Evolutionary conservation across 1,284 basidiomycete species (phyloP).

Genomic region (Puccinia horiana): DNA sequence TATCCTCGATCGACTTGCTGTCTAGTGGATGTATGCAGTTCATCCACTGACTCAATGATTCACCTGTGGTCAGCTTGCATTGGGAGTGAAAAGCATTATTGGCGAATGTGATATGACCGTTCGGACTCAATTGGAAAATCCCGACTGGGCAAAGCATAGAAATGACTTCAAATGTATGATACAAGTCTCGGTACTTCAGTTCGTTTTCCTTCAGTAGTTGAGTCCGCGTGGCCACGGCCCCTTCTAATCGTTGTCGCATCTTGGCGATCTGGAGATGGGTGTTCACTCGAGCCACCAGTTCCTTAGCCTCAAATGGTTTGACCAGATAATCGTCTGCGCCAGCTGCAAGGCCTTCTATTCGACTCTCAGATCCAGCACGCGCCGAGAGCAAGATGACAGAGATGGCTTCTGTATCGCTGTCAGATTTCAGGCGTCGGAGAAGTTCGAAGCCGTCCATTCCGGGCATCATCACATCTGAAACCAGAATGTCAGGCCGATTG

Average conservation of each 20-base stretch:
- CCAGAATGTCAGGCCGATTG: slow-evolving; percentile 52
- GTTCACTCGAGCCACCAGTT: slow-evolving; percentile 54
- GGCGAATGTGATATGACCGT: slow-evolving; percentile 51
- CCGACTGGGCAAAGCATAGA: slow-evolving; percentile 55
- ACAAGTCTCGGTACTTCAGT: slow-evolving; percentile 52
- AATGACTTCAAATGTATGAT: slow-evolving; percentile 53
- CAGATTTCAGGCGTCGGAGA: slow-evolving; percentile 51
- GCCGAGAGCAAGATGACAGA: slow-evolving; percentile 56
- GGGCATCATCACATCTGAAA: slow-evolving; percentile 55
- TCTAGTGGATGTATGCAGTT: slow-evolving; percentile 50
- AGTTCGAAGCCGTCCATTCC: slow-evolving; percentile 53
- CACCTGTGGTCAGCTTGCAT: slow-evolving; percentile 42
- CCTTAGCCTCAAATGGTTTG: slow-evolving; percentile 56
- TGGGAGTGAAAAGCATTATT: slow-evolving; percentile 20
- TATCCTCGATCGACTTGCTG: slow-evolving; percentile 10
- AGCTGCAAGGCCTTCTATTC: slow-evolving; percentile 54
- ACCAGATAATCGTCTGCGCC: slow-evolving; percentile 55
- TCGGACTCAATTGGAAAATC: slow-evolving; percentile 52
- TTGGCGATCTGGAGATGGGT: slow-evolving; percentile 55
- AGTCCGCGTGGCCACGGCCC: slow-evolving; percentile 54
- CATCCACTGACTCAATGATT: slow-evolving; percentile 51
- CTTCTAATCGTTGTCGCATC: slow-evolving; percentile 55
- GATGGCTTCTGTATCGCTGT: slow-evolving; percentile 51
- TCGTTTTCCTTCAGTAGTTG: slow-evolving; percentile 54
- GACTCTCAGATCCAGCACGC: slow-evolving; percentile 54